Base-by-base conservation (phyloP, 176 grass and related monocot genomes). In the Hyparrhenia diplandra region DNA sequence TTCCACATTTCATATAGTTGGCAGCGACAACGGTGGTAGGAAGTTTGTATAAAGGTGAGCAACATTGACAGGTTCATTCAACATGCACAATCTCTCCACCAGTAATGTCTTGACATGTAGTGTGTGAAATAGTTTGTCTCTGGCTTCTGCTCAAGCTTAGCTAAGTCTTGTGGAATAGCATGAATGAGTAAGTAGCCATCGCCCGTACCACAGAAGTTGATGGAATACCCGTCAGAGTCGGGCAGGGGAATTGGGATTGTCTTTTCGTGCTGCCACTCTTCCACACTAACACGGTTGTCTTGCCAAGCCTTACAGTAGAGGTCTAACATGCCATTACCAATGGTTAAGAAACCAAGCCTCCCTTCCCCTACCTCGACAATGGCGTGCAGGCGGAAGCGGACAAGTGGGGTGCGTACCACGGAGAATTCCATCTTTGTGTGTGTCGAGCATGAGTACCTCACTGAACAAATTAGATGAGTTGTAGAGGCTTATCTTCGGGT, bases 401-500 rank as follows among this genome's bases (percentile, higher is more conserved):
- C 32, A 20, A 9, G 17, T 0, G 69, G 84, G 2, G 58, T 35
- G 36, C 64, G 35, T 4, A 45, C 25, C 29, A 66, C 24, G 5
- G 69, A 67, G 35, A 86, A 80, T 23, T 67, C 28, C 77, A 86
- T 74, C 35, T n/a, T 12, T 3, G 5, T 35, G 12, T 5, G 17
- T 40, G 71, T 87, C 78, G 3, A 82, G 79, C 71, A 82, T 45
- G 12, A 82, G 63, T 41, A 87, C 13, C 8, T 32, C n/a, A 5
- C 39, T 17, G 27, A 25, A 18, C 17, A 2, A 4, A 37, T 1
- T 5, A 4, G 31, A 66, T 66, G 58, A 25, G 72, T 35, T 69
- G 18, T n/a, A 82, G 52, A 82, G 13, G 40, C 30, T 41, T 25
- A 30, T 18, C 11, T 63, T 72, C 1, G 49, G 51, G 1, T 34